phyloP scores from a whole-genome alignment of 2,329 filamentous ascomycete species.

The Colletotrichum kahawae region DNA sequence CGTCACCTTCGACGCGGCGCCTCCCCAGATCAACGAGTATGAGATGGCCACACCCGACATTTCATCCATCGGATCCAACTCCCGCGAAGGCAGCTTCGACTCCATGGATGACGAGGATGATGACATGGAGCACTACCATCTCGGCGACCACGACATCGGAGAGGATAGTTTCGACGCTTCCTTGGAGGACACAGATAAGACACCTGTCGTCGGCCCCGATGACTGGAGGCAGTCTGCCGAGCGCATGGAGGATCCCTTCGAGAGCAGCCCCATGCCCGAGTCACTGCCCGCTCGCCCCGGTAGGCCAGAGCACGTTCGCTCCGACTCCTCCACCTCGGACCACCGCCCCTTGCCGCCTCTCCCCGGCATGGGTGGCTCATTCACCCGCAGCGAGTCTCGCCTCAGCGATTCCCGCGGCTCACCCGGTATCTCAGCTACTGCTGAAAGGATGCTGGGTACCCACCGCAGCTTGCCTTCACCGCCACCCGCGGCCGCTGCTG shows the following conservation, averaged over 20 bases:
- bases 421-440: constrained; percentile 69
- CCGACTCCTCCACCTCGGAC: constrained; percentile 75
- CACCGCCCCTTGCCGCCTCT: constrained; percentile 87
- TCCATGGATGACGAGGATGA: constrained; percentile 76
- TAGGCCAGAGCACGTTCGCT: constrained; percentile 64
- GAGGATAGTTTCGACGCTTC: constrained; percentile 97
- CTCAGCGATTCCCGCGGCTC: constrained; percentile 63
- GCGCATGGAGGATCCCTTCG: constrained; percentile 68
- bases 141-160: constrained; percentile 63
- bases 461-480: constrained; percentile 76
- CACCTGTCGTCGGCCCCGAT: constrained; percentile 95
- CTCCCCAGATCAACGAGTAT: constrained; percentile 95
- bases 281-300: constrained; percentile 44
- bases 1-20: constrained; percentile 93
- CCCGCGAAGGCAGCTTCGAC: constrained; percentile 91
- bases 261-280: constrained; percentile 72
- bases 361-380: constrained; percentile 61
- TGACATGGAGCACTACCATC: constrained; percentile 48
- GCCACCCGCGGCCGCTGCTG: constrained; percentile 69
- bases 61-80: constrained; percentile 89
- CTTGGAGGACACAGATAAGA: constrained; percentile 94
- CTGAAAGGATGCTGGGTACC: constrained; percentile 72
- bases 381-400: constrained; percentile 47
- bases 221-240: constrained; percentile 77
- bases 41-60: constrained; percentile 97